Conservation (phyloP, 306 rosid genomes). For the Hippophae tibetana region DNA sequence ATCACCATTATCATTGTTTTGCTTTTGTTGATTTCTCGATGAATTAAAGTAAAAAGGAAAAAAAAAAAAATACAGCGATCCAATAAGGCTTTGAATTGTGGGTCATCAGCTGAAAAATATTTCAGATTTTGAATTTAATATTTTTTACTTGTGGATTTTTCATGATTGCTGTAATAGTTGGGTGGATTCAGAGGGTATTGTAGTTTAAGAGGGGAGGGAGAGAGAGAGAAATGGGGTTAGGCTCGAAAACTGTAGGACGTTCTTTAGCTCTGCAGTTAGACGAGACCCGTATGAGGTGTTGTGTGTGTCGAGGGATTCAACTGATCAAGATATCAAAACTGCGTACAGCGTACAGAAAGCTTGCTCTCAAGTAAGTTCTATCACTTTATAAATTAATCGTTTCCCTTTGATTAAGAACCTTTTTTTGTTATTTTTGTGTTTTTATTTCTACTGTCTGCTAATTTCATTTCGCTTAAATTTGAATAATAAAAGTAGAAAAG, state of each 20-base stretch:
- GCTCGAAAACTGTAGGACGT: constrained; percentile 74
- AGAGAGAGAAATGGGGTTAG: constrained; percentile 34
- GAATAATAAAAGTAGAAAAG: too few relatives aligned
- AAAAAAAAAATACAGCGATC: constrained; percentile 25
- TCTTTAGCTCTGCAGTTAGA: constrained; percentile 55
- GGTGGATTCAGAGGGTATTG: constrained; percentile 13
- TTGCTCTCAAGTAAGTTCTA: constrained; percentile 76
- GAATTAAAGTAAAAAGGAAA: background rate
- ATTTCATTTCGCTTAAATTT: too few relatives aligned
- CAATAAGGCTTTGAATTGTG: constrained; percentile 46
- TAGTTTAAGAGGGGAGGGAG: constrained; percentile 3
- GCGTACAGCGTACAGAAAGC: constrained; percentile 59
- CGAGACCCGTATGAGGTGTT: constrained; percentile 94
- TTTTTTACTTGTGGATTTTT: constrained; percentile 2
- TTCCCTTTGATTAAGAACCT: background rate
- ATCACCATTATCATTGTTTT: background rate
- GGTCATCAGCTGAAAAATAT: constrained; percentile 9
- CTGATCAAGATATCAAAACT: constrained; percentile 87
- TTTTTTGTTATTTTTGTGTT: background rate
- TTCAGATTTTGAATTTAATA: constrained; percentile 6
- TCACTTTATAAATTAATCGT: background rate
- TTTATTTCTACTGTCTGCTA: too few relatives aligned
- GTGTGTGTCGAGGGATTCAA: constrained; percentile 55
- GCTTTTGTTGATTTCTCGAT: constrained; percentile 20
- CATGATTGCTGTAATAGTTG: constrained; percentile 16